Base-by-base conservation (phyloP, 345 rosid genomes). In the Punica granatum region DNA sequence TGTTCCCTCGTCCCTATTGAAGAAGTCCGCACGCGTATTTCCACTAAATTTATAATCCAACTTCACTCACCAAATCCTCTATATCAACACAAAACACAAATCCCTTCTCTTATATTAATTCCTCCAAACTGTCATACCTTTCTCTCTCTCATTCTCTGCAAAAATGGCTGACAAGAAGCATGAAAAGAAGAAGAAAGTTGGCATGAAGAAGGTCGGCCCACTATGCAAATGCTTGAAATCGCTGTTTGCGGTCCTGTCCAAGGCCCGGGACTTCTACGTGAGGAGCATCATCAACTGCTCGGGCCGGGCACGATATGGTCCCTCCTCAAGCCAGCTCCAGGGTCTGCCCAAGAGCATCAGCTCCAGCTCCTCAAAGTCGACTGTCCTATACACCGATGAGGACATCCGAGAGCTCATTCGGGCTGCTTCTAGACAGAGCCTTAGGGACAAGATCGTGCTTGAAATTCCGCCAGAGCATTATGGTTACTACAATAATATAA, bases 221-320 rank as follows among this genome's bases (percentile, higher is more conserved):
- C 65, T 73, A 30, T 23, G n/a, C 69, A 42, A 16, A 25, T 73
- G 64, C 60, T 9, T 56, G 23, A 64, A 63, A 37, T 68, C 65
- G 4, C 76, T 72, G 53, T 13, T 73, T 6, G 68, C 46, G 39
- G 1, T 68, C 15, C 48, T 73, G 6, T 44, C 34, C 67, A 44
- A 0, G 51, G 68, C 64, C 46, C 0, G 16, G 21, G 66, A 43
- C 16, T 64, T 68, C 21, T 73, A 73, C 43, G 54, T 73, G 0
- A 19, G 66, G 44, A 34, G 72, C 69, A 73, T 73, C 46, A 64
- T 64, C 64, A 30, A 58, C 31, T 73, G 72, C 68, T 73, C 76
- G 0, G 68, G 68, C 21, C 42, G 36, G 2, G 56, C 37, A 18
- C 2, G 72, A 9, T 54, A 43, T 0, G 69, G 76, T 26, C 41